Evolutionary conservation across 108 stramenopile species (phyloP), one percentile per base, ranked within the genome.

Genomic region (Cyclotella atomus): DNA sequence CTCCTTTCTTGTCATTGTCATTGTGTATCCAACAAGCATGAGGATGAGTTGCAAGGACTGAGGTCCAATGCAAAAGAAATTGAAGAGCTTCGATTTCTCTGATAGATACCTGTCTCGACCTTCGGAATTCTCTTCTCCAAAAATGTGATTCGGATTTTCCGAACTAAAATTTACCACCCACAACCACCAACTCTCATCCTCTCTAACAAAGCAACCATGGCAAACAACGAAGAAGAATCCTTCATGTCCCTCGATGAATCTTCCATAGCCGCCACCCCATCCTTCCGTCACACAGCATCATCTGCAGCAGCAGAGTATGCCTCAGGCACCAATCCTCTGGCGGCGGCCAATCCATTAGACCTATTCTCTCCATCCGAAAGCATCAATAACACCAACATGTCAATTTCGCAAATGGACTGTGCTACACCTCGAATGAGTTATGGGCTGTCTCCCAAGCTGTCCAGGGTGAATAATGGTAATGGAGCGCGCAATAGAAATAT

Each of bases 161-260:
- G n/a, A n/a, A n/a, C n/a, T n/a, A n/a, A n/a, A 10, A 49, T 17
- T 49, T 17, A 4, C 9, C 47, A n/a, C 9, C 4, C 47, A n/a
- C 47, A 12, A 9, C n/a, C 47, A 9, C 4, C 47, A 4, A 9
- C n/a, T 19, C 47, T n/a, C 47, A n/a, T 17, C 47, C 7, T 28
- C 32, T 15, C 64, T 14, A 65, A 12, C 45, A 27, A 9, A 9
- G 30, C 28, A 25, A 38, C 30, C 32, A 47, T 49, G 47, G 28
- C 32, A 43, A 17, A 44, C 34, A 54, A 52, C 25, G 23, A 74
- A 41, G 64, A 77, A 19, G 56, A 57, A 43, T 62, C 70, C 20
- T 60, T 77, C 60, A 74, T 77, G 77, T 73, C 67, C 25, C 76
- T 77, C 53, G 72, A 74, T 59, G 77, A 78, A 50, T 47, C 44